These are phyloP conservation scores for Bryoerythrophyllum caledonicum DNA, from an alignment of 225 moss, liverwort and hornwort species.

Conservation along the genomic window DNA sequence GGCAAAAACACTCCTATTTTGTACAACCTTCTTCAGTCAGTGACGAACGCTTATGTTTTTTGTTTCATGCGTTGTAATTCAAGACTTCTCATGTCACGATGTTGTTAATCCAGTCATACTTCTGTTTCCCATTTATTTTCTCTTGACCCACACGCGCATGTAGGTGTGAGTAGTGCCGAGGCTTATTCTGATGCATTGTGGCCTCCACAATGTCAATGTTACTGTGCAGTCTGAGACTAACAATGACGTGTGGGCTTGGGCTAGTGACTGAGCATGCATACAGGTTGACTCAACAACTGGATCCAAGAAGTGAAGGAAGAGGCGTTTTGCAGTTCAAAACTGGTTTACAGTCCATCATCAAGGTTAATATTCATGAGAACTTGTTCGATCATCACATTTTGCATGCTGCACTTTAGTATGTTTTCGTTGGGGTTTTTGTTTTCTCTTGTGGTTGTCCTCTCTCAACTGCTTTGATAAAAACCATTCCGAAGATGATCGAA, in stretches of 20 bases:
- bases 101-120: background rate
- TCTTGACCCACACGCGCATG: background rate
- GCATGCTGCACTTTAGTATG: conserved; percentile 5
- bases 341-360: conserved; percentile 76
- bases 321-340: conserved; percentile 94
- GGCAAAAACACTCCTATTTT: background rate
- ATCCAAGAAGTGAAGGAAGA: conserved; percentile 88
- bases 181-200: background rate
- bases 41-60: conserved; percentile 11
- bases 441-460: background rate
- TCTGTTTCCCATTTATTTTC: background rate
- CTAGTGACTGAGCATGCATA: conserved; percentile 91
- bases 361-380: conserved; percentile 46
- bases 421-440: background rate
- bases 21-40: background rate
- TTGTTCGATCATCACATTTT: background rate
- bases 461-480: background rate
- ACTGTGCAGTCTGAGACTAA: conserved; percentile 25
- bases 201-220: background rate
- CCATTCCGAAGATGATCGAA: conserved; percentile 17
- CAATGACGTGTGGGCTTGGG: conserved; percentile 27
- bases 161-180: conserved; percentile 4
- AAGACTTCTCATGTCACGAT: background rate
- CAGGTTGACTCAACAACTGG: conserved; percentile 83
- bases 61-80: background rate